Base-by-base conservation (phyloP, 176 grass and related monocot species). In the Musa itinerans region DNA sequence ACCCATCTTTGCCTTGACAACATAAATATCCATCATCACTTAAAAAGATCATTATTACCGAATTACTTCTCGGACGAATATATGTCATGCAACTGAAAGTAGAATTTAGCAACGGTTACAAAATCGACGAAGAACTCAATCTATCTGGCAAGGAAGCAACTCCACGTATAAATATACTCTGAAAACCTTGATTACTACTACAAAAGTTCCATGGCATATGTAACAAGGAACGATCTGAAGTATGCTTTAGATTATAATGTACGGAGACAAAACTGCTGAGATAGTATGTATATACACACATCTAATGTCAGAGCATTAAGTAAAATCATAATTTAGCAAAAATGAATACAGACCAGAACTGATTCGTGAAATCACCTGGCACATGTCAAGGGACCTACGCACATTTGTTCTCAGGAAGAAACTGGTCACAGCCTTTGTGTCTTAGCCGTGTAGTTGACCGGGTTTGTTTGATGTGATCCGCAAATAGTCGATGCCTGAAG, bases 401-500 rank as follows among this genome's bases (percentile, higher is more conserved):
- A 51, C 15, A 49, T 43, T 55, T 65, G 48, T 11, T 52, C 19
- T 52, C 34, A 17, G 57, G 20, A 52, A 76, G 27, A 76, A 64
- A 65, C 59, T 76, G 21, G 19, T 74, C 22, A 29, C 43, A 6
- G 11, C 27, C 24, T 56, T 56, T 57, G 53, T 74, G 23, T 57
- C 72, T 74, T 21, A 74, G 9, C 22, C 52, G 50, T 24, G 59
- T 50, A 17, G 55, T 61, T 63, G 55, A 80, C 3, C 54, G 21
- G 27, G 29, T 80, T 12, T 25, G 10, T 56, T 26, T 61, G 50
- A 63, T 24, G 14, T 27, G 68, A 71, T 80, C 78, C 34, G 52
- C 14, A 43, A 80, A 80, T 14, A 80, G 78, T 14, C 56, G 55
- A 71, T 72, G 68, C 52, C 78, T 80, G 78, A 14, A 68, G 34